Evolutionary conservation across 345 rosid genomes (phyloP).

Genomic region (Mallotus nudiflorus): DNA sequence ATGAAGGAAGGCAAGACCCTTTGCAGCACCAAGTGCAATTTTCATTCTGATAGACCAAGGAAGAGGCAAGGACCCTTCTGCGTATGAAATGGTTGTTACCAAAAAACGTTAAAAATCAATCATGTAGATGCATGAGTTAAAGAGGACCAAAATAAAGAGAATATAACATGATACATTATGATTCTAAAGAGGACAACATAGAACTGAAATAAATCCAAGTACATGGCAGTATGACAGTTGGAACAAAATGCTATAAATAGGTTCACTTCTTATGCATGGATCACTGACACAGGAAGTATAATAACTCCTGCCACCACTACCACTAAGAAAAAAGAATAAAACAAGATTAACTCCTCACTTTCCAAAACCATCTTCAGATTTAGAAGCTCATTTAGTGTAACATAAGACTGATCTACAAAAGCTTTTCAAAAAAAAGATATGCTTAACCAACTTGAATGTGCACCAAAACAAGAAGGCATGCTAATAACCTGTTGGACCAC

Average conservation of each 20-base stretch:
- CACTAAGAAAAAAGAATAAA: no score
- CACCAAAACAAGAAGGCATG: background rate
- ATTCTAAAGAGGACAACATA: background rate
- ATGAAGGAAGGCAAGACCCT: constrained; percentile 45
- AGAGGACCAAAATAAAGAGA: background rate
- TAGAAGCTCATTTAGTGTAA: no score
- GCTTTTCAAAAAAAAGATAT: background rate
- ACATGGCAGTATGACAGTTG: background rate
- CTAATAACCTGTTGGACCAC: background rate
- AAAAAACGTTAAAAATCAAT: constrained; percentile 22
- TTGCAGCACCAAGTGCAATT: constrained; percentile 46
- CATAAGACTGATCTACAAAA: no score
- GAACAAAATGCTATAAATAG: background rate
- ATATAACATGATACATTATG: background rate
- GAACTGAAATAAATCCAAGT: background rate
- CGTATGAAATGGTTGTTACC: constrained; percentile 34
- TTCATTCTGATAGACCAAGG: constrained; percentile 49
- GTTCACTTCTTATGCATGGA: background rate
- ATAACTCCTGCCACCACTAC: no score
- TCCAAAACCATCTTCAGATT: background rate
- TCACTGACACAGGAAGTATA: background rate
- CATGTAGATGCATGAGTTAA: background rate
- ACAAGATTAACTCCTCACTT: no score
- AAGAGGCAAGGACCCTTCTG: constrained; percentile 42
- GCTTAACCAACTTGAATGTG: background rate